Evolutionary conservation across 257 asterid species (phyloP), one percentile per base, ranked within the genome.

Genomic region (Solanum bulbocastanum): DNA sequence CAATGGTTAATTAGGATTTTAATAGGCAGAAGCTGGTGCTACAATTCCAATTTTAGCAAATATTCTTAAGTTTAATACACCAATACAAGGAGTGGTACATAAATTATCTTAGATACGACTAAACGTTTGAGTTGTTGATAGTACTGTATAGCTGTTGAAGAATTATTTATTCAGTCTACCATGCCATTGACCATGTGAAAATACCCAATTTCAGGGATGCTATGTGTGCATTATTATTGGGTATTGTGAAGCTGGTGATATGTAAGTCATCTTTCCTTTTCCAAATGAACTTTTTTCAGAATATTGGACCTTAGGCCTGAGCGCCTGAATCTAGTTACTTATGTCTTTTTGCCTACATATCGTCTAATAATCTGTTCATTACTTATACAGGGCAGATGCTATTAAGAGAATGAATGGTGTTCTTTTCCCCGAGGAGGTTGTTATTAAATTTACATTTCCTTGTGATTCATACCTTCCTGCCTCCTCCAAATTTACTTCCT

Each of bases 191-290:
- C 87, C 33, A 44, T 78, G 79, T 36, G 78, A 27, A 87, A 85
- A 75, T 85, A 40, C 56, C 84, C 46, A 84, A 16, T 89, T 89
- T 84, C 98, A 97, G 99, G 99, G 99, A 88, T 97, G 99, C 90
- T 96, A 93, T 86, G 99, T 97, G 87, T 97, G 99, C 98, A 97
- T 97, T 88, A 96, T 97, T 87, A 94, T 97, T 42, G 99, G 99
- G 66, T 96, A 96, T 91, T 97, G 99, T 87, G 99, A 97, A 93
- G 99, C 98, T 87, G 99, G 99, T 89, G 99, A 97, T 89, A 94
- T 97, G 99, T 97, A 93, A 94, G 99, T 91, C 88, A 49, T 88
- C 89, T 86, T 87, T 44, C 87, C 87, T 86, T 52, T 39, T 84
- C 44, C 40, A 22, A 22, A 40, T 86, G 36, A 27, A 36, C 30